Evolutionary conservation across 768 basidiomycete species (phyloP).

Genomic region (Crassisporium funariophilum): DNA sequence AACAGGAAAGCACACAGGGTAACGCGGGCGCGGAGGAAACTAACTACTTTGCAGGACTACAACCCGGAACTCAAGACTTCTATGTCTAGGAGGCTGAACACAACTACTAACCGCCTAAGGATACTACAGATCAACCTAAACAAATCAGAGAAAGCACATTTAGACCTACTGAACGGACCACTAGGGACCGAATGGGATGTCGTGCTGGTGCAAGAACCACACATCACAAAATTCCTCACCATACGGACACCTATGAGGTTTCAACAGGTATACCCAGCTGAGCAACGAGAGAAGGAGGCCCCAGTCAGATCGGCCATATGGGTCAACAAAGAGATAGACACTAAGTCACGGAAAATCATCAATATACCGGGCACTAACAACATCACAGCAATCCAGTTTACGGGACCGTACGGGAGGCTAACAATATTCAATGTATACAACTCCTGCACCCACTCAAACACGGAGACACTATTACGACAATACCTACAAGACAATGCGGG

Average conservation of each 20-base stretch:
- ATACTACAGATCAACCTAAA: constrained; percentile 14
- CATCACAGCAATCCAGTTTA: constrained; percentile 27
- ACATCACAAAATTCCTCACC: background rate
- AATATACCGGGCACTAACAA: constrained; percentile 20
- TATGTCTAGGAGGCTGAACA: background rate
- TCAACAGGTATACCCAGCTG: background rate
- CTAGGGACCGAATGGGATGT: constrained; percentile 4
- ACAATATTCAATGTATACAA: constrained; percentile 31
- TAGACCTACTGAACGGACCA: constrained; percentile 8
- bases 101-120: background rate
- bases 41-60: background rate
- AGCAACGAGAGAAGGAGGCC: background rate
- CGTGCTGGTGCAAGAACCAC: constrained; percentile 15
- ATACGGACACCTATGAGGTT: background rate
- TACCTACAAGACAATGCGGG: constrained; percentile 1
- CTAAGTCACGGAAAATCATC: constrained; percentile 21
- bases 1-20: too few species aligned
- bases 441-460: constrained; percentile 11
- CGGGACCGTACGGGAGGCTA: constrained; percentile 11
- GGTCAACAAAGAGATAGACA: constrained; percentile 19
- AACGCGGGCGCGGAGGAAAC: background rate
- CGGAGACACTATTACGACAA: background rate
- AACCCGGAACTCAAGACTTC: background rate
- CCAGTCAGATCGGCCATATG: constrained; percentile 20
- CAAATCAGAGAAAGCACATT: constrained; percentile 9